phyloP scores from a whole-genome alignment of 495 filamentous ascomycete species.

The Cercophora scortea region DNA sequence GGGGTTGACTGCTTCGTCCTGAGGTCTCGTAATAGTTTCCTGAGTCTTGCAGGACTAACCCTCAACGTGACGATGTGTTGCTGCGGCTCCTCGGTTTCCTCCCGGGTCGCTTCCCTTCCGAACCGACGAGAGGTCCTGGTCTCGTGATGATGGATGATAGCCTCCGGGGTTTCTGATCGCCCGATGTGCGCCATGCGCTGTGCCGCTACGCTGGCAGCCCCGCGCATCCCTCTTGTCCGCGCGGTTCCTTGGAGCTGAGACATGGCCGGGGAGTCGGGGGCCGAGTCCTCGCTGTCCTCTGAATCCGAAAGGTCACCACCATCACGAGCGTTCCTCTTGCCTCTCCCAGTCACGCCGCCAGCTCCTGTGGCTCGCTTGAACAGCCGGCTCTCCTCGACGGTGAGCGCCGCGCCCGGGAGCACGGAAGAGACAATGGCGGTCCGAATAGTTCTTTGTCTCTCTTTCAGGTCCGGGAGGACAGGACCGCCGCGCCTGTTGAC shows the following conservation, averaged over 20 bases:
- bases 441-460: conserved; percentile 83
- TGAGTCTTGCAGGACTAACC: conserved; percentile 55
- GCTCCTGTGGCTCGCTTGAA: conserved; percentile 57
- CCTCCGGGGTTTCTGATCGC: conserved; percentile 85
- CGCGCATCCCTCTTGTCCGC: conserved; percentile 79
- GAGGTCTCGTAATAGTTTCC: conserved; percentile 46
- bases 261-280: conserved; percentile 77
- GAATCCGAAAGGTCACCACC: conserved; percentile 74
- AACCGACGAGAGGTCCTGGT: conserved; percentile 56
- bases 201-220: conserved; percentile 75
- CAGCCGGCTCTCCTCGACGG: conserved; percentile 76
- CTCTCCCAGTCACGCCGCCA: conserved; percentile 48
- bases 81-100: conserved; percentile 63
- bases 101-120: conserved; percentile 49
- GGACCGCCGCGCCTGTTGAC: conserved; percentile 91
- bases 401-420: conserved; percentile 72
- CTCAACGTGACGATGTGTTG: conserved; percentile 65
- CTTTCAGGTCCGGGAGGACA: conserved; percentile 91
- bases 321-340: conserved; percentile 47
- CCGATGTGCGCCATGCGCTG: conserved; percentile 65
- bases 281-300: conserved; percentile 80
- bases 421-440: conserved; percentile 86
- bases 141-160: conserved; percentile 62
- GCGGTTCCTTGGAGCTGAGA: conserved; percentile 69
- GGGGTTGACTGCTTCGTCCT: conserved; percentile 30